Evolutionary conservation across 78 protist genomes (phyloP).

Genomic region (Dictyostelium intermedium): DNA sequence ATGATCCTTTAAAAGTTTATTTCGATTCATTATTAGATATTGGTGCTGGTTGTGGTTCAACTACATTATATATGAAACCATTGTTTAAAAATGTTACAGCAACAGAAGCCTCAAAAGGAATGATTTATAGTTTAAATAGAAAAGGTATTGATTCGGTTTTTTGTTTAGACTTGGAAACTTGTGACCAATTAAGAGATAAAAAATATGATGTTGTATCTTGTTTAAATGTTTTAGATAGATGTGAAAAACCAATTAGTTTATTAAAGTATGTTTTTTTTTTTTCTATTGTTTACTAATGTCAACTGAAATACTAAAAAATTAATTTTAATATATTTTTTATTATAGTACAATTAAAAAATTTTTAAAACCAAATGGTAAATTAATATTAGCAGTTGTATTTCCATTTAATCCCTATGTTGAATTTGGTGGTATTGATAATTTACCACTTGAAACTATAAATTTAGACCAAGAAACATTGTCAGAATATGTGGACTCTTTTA

Average conservation of each 20-base stretch:
- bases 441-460: conserved; percentile 18
- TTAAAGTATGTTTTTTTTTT: conserved; percentile 15
- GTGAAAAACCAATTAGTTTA: conserved; percentile 70
- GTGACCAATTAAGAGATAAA: conserved; percentile 1
- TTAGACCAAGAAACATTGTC: conserved; percentile 31
- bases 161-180: conserved; percentile 17
- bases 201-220: conserved; percentile 42
- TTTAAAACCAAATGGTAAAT: conserved; percentile 41
- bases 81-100: conserved; percentile 35
- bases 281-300: too few species aligned
- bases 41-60: conserved; percentile 82
- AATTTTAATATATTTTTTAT: too few species aligned
- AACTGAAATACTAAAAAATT: too few species aligned
- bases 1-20: background rate
- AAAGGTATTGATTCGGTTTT: conserved; percentile 14
- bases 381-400: conserved; percentile 75
- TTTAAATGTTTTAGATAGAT: conserved; percentile 81
- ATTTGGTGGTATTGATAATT: conserved; percentile 62
- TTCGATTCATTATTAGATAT: conserved; percentile 57
- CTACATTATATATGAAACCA: conserved; percentile 25
- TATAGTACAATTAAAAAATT: background rate
- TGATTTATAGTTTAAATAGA: conserved; percentile 51
- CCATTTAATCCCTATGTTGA: conserved; percentile 83
- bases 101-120: conserved; percentile 74
- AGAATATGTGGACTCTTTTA: conserved; percentile 21